Base-by-base conservation (phyloP, 306 rosid genomes). In the Lupinus albus region DNA sequence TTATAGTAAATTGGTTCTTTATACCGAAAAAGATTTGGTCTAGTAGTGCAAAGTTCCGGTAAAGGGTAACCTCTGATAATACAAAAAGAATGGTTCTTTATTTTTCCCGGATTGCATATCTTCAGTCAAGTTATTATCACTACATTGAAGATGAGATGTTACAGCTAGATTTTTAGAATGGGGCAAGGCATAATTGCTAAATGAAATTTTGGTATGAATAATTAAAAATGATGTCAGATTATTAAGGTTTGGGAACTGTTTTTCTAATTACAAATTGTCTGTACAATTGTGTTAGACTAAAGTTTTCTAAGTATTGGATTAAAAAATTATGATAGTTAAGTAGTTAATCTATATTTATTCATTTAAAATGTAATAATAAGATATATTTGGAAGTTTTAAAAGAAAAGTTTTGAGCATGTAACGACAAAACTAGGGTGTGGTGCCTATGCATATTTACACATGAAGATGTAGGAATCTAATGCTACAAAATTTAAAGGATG, bases 401-500 rank as follows among this genome's bases (percentile, higher is more conserved):
- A 42, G 44, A 8, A 1, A 2, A 59, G 0, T 4, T 32, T 2
- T 5, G 6, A 52, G 14, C 28, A 39, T 39, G 54, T 14, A 36
- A 67, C 54, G 41, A 52, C 63, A 67, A 51, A 51, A 39, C 13
- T 25, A 25, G 28, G 28, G 0, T 0, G 28, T 25, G 28, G 1
- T 25, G 28, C 53, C 28, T 8, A 13, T 42, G 51, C 33, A 21
- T 21, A 15, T 52, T 25, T 20, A 21, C 10, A 53, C 54, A 54
- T 25, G 52, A 54, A 68, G 14, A 54, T 54, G 64, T 68, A 54
- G 54, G 73, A 54, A 54, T 68, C 64, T 68, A 54, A 13, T 21
- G 52, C 30, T 14, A 41, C 52, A 41, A 25, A 25, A 54, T 18
- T 51, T 4, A 11, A 35, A 67, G 42, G 38, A 54, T 68, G 44